Evolutionary conservation across 495 filamentous ascomycete genomes (phyloP).

Genomic region (Neurospora tetrasperma): DNA sequence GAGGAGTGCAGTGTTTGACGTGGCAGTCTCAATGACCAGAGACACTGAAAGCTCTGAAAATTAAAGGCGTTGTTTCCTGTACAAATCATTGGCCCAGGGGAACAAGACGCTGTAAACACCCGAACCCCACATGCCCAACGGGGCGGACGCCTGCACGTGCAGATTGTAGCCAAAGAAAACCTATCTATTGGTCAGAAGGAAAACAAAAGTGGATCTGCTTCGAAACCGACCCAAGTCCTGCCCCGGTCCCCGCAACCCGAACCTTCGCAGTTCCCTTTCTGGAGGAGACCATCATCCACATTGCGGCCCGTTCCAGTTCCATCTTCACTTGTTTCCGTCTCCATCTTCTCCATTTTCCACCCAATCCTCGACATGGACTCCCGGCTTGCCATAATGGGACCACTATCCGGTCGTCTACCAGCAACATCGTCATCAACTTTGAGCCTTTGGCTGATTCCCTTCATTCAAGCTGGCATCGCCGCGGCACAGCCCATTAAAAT

Average conservation of each 20-base stretch:
- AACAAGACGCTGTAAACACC: background rate
- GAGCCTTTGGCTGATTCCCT: background rate
- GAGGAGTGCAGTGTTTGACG: background rate
- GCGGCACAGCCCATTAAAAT: background rate
- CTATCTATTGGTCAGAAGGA: background rate
- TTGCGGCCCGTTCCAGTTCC: background rate
- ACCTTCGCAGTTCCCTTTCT: background rate
- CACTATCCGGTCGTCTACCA: background rate
- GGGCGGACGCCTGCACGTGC: background rate
- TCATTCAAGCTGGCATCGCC: background rate
- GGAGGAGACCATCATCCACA: background rate
- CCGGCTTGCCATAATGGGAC: background rate
- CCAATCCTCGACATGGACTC: background rate
- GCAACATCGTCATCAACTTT: background rate
- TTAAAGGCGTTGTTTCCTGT: background rate
- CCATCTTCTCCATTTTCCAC: background rate
- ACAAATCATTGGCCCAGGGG: background rate
- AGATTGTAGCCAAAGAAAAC: background rate
- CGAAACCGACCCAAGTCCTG: background rate
- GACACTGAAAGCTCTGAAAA: background rate
- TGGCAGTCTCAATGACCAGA: background rate
- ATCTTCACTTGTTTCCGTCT: background rate
- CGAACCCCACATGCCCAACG: background rate
- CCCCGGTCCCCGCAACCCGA: background rate
- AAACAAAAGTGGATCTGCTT: background rate